Percentiles rank a stretch among this genome's conserved stretches.
These are phyloP conservation scores for Copromyces sp. DNA, from an alignment of 495 filamentous ascomycete genomes.

Conservation along the genomic window DNA sequence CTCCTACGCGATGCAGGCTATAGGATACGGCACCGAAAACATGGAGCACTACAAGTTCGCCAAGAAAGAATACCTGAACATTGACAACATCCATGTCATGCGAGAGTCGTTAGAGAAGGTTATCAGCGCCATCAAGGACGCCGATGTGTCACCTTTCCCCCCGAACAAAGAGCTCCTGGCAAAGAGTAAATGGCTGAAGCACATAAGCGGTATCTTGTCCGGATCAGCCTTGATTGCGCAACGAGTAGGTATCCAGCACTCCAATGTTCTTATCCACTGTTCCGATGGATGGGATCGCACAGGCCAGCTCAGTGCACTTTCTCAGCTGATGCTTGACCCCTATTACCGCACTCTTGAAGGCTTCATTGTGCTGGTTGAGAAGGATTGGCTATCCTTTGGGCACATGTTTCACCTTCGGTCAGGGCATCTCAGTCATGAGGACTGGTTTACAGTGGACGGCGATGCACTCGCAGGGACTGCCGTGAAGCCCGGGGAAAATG, in stretches of 20 bases:
- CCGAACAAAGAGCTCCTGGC: conserved; percentile 74
- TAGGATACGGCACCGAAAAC: conserved; percentile 90
- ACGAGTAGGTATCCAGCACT: conserved; percentile 83
- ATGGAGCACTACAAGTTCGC: conserved; percentile 96
- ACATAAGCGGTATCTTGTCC: conserved; percentile 76
- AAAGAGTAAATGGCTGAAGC: conserved; percentile 86
- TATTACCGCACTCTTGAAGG: conserved; percentile 94
- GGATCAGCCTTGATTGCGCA: conserved; percentile 76
- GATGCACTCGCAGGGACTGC: conserved; percentile 45
- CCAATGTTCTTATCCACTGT: conserved; percentile 92
- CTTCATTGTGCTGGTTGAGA: conserved; percentile 91
- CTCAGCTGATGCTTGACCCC: conserved; percentile 88
- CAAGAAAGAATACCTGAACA: conserved; percentile 89
- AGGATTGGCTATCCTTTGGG: conserved; percentile 96
- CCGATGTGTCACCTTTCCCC: conserved; percentile 73
- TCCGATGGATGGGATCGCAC: conserved; percentile 99
- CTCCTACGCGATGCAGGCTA: conserved; percentile 89
- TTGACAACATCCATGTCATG: conserved; percentile 99
- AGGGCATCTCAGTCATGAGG: conserved; percentile 77
- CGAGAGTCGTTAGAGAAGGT: conserved; percentile 82
- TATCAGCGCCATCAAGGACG: conserved; percentile 82
- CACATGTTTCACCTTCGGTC: conserved; percentile 93
- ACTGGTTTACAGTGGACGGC: conserved; percentile 88
- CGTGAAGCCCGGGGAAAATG: conserved; percentile 44
- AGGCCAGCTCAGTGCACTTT: conserved; percentile 86